Percentiles rank a stretch among this genome's conserved stretches.
Evolutionary conservation across 2,329 filamentous ascomycete species (phyloP).

Genomic region (Hypoxylon sp.): DNA sequence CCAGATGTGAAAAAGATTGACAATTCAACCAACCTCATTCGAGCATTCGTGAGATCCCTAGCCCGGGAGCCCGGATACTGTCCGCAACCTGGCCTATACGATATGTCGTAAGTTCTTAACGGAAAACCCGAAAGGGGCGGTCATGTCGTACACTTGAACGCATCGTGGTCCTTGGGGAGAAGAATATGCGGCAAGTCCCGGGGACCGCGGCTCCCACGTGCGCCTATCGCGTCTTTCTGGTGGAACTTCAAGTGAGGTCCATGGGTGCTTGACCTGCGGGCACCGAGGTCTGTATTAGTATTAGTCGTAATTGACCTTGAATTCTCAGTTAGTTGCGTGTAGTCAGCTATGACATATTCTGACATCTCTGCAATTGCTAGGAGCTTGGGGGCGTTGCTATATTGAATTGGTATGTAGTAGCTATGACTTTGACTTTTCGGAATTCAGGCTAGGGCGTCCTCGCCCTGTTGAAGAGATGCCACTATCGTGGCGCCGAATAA

Average conservation of each 20-base stretch:
- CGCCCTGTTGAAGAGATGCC: slow-evolving; percentile 6
- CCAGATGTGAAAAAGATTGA: slow-evolving; percentile 25
- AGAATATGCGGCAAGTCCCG: slow-evolving; percentile 23
- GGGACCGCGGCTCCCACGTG: slow-evolving; percentile 17
- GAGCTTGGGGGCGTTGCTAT: background rate
- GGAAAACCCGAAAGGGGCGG: slow-evolving; percentile 30
- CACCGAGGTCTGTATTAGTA: slow-evolving; percentile 18
- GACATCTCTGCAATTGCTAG: slow-evolving; percentile 9
- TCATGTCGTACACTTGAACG: slow-evolving; percentile 19
- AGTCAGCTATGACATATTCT: slow-evolving; percentile 1
- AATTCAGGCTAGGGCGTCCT: background rate
- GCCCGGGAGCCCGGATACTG: slow-evolving; percentile 19
- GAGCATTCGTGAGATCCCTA: slow-evolving; percentile 5
- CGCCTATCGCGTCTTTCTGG: slow-evolving; percentile 22
- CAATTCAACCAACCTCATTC: slow-evolving; percentile 17
- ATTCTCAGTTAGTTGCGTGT: slow-evolving; percentile 1
- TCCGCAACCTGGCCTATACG: slow-evolving; percentile 16
- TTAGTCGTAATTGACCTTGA: slow-evolving; percentile 14
- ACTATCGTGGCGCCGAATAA: slow-evolving; percentile 2
- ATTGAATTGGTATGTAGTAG: slow-evolving; percentile 10
- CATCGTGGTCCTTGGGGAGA: slow-evolving; percentile 9
- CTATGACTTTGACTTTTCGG: slow-evolving; percentile 1
- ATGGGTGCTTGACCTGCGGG: slow-evolving; percentile 4
- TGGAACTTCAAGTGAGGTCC: slow-evolving; percentile 13
- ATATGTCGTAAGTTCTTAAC: slow-evolving; percentile 5